Evolutionary conservation across 2,329 filamentous ascomycete species (phyloP), one percentile per base, ranked within the genome.

Genomic region (Stachybotrys chartarum): DNA sequence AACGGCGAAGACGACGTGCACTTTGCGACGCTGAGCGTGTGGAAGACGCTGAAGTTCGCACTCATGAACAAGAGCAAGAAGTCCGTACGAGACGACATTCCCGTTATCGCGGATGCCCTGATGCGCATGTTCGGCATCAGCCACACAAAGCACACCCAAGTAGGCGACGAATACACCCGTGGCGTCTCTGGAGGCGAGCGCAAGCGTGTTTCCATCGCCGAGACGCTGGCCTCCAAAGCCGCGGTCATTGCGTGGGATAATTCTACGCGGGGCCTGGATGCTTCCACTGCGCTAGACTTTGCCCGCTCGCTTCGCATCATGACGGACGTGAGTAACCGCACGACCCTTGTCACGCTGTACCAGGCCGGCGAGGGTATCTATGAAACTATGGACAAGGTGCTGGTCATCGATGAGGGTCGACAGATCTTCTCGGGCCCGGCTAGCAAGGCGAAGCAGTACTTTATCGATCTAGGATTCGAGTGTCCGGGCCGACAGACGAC

Each of bases 191-290:
- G 90, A 62, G 90, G 90, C 56, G 90, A 94, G 72, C 75, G 89
- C 44, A 93, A 92, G 68, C 86, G 89, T 64, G 88, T 91, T 8
- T 86, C 84, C 24, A 91, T 93, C 59, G 87, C 87, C 1, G 89
- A 93, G 70, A 89, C 87, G 0, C 72, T 93, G 24, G 85, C 87
- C 5, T 87, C 87, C 7, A 87, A 88, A 68, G 84, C 84, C 1
- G 84, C 86, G 0, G 85, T 92, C 1, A 83, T 88, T 39, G 86
- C 85, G 59, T 92, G 87, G 87, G 89, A 93, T 62, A 93, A 93
- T 68, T 86, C 83, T 0, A 93, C 88, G 0, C 78, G 89, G 51
- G 90, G 90, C n/a, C 75, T 93, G 0, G 89, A 94, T 65, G 86
- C 88, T 1, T 88, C 85, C 1, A 92, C 88, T 0, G 90, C 89